Percentiles rank a stretch among this genome's conserved stretches.
phyloP scores from a whole-genome alignment of 1,139 yeast genomes.

The Casaregolazyma lundiana region DNA sequence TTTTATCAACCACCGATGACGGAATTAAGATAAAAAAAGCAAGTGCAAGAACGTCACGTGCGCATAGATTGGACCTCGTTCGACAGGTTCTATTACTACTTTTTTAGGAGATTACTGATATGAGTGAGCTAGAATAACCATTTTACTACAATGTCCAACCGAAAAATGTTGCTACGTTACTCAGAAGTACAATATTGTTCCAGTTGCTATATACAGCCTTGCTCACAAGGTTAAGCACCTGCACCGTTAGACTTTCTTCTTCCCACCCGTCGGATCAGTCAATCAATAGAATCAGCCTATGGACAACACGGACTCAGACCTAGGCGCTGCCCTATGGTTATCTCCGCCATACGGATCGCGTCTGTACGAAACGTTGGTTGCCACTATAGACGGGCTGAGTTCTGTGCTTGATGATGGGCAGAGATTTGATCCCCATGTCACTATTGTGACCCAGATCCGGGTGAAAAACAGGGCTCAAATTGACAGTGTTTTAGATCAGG shows the following conservation, averaged over 20 bases:
- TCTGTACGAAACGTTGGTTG: conserved; percentile 52
- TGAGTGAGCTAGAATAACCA: too few species aligned
- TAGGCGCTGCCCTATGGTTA: conserved; percentile 64
- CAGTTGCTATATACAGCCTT: too few species aligned
- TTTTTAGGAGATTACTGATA: too few species aligned
- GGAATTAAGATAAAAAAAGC: too few species aligned
- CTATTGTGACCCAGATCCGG: conserved; percentile 59
- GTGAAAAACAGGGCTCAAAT: conserved; percentile 46
- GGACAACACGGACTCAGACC: conserved; percentile 3
- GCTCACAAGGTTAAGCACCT: too few species aligned
- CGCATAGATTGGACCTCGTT: too few species aligned
- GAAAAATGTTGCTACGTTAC: too few species aligned
- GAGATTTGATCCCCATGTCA: conserved; percentile 69
- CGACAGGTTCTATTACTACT: too few species aligned
- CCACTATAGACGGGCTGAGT: conserved; percentile 59
- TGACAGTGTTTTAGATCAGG: conserved; percentile 56
- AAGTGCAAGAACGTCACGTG: too few species aligned
- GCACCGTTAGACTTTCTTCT: not conserved
- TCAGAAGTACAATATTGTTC: too few species aligned
- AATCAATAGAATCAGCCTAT: not conserved
- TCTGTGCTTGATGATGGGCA: conserved; percentile 71
- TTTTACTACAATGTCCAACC: too few species aligned
- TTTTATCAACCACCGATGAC: too few species aligned
- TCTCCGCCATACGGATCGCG: conserved; percentile 59
- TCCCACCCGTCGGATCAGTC: not conserved